phyloP scores from a whole-genome alignment of 2,329 filamentous ascomycete genomes.

The Raffaelea albimanens region DNA sequence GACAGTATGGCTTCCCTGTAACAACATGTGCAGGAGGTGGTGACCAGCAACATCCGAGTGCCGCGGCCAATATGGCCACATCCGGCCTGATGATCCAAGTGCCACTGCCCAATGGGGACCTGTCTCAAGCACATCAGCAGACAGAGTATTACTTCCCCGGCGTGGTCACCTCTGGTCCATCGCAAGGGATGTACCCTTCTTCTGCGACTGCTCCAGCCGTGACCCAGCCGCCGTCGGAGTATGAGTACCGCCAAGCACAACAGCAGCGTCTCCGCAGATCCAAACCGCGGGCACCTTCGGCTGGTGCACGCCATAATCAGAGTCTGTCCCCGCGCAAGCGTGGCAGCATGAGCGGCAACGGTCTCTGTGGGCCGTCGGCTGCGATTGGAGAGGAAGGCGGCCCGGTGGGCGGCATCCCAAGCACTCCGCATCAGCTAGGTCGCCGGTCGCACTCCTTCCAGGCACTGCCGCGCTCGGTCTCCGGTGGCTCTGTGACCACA shows the following conservation, averaged over 20 bases:
- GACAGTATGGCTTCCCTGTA: neutral
- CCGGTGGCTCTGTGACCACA: neutral
- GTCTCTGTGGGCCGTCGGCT: neutral
- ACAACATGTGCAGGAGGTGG: slow-evolving; percentile 1
- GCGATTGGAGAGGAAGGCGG: neutral
- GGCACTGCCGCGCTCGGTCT: slow-evolving; percentile 10
- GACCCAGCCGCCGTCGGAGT: neutral
- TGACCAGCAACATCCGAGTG: neutral
- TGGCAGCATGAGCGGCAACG: slow-evolving; percentile 18
- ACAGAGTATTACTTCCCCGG: slow-evolving; percentile 12
- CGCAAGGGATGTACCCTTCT: neutral
- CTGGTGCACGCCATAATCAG: slow-evolving; percentile 38
- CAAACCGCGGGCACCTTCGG: slow-evolving; percentile 45
- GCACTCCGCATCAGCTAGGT: slow-evolving; percentile 8
- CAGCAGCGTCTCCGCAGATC: slow-evolving; percentile 25
- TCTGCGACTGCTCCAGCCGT: slow-evolving; percentile 2
- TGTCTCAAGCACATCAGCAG: slow-evolving; percentile 9
- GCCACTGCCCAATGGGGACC: slow-evolving; percentile 19
- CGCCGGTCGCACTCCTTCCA: slow-evolving; percentile 19
- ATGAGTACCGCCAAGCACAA: slow-evolving; percentile 1
- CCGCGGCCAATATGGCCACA: slow-evolving; percentile 19
- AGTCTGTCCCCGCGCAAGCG: slow-evolving; percentile 31
- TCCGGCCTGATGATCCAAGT: slow-evolving; percentile 44
- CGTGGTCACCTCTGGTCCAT: neutral
- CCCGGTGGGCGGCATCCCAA: neutral